Evolutionary conservation across 2,329 filamentous ascomycete genomes (phyloP).

Genomic region (Penicillium paneum): DNA sequence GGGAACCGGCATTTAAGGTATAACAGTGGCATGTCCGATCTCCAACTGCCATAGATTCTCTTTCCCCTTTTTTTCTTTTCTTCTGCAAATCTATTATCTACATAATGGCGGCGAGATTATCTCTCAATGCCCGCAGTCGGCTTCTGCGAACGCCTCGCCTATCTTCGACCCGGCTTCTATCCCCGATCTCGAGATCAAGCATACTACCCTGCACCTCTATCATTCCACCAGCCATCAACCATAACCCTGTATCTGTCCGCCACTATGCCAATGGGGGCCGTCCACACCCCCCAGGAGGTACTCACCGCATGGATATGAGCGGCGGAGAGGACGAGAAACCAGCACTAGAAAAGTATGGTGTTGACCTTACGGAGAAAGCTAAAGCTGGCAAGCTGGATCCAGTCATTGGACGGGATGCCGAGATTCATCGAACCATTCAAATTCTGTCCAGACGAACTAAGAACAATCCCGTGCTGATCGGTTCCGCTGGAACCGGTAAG

Average conservation of each 20-base stretch:
- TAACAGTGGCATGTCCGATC: neutral
- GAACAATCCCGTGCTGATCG: conserved; percentile 94
- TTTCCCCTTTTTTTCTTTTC: too few relatives aligned
- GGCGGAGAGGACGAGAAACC: conserved; percentile 72
- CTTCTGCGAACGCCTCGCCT: conserved; percentile 28
- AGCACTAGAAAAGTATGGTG: conserved; percentile 83
- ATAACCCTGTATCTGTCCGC: conserved; percentile 23
- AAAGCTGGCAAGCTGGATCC: conserved; percentile 89
- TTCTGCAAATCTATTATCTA: neutral
- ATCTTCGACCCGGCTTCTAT: conserved; percentile 20
- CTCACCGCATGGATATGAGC: conserved; percentile 87
- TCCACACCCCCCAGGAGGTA: conserved; percentile 85
- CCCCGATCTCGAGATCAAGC: conserved; percentile 20
- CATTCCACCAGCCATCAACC: conserved; percentile 9
- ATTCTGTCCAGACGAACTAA: conserved; percentile 89
- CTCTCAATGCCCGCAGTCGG: conserved; percentile 28
- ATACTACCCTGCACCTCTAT: conserved; percentile 19
- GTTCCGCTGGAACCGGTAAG: conserved; percentile 86
- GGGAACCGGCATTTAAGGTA: conserved; percentile 11
- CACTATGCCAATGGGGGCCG: conserved; percentile 59
- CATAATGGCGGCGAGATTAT: conserved; percentile 35
- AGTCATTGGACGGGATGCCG: conserved; percentile 86
- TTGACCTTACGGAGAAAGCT: conserved; percentile 83
- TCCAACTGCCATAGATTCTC: too few relatives aligned
- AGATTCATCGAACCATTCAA: conserved; percentile 93